These are phyloP conservation scores for Macrotyloma uniflorum DNA, from an alignment of 306 rosid species.

Conservation along the genomic window DNA sequence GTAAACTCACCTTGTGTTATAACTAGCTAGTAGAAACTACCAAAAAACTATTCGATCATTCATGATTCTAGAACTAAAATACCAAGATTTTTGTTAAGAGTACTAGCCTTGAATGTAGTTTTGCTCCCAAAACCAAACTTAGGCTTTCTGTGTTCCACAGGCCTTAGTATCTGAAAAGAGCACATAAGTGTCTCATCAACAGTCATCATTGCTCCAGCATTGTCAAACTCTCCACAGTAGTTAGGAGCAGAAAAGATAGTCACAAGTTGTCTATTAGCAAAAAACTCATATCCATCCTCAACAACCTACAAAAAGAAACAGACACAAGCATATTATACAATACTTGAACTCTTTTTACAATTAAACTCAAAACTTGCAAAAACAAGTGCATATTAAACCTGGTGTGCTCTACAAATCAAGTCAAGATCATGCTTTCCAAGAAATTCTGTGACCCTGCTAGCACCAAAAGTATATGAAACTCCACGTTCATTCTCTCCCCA, in stretches of 20 bases:
- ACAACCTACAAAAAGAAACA: slow-evolving; percentile 44
- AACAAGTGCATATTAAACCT: slow-evolving; percentile 20
- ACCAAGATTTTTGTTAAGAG: slow-evolving; percentile 50
- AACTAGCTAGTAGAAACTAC: neutral
- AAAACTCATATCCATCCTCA: slow-evolving; percentile 54
- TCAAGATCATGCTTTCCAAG: slow-evolving; percentile 45
- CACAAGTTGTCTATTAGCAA: slow-evolving; percentile 54
- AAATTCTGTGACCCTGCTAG: slow-evolving; percentile 37
- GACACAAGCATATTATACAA: neutral
- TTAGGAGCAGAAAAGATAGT: slow-evolving; percentile 54
- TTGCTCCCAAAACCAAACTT: slow-evolving; percentile 58
- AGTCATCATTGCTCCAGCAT: slow-evolving; percentile 53
- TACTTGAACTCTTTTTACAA: neutral
- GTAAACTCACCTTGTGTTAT: neutral
- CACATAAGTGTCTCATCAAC: slow-evolving; percentile 52
- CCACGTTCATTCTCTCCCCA: slow-evolving; percentile 51
- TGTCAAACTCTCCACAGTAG: slow-evolving; percentile 50
- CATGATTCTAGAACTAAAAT: slow-evolving; percentile 17
- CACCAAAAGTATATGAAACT: slow-evolving; percentile 51
- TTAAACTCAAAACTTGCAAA: neutral
- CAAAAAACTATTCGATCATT: neutral
- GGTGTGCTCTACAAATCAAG: slow-evolving; percentile 53
- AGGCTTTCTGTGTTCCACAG: slow-evolving; percentile 36
- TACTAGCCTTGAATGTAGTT: slow-evolving; percentile 43
- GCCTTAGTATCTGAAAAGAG: slow-evolving; percentile 53